Percentiles rank a stretch among this genome's conserved stretches.
phyloP scores from a whole-genome alignment of 1,139 yeast species.

The Saccharomyces pastorianus region DNA sequence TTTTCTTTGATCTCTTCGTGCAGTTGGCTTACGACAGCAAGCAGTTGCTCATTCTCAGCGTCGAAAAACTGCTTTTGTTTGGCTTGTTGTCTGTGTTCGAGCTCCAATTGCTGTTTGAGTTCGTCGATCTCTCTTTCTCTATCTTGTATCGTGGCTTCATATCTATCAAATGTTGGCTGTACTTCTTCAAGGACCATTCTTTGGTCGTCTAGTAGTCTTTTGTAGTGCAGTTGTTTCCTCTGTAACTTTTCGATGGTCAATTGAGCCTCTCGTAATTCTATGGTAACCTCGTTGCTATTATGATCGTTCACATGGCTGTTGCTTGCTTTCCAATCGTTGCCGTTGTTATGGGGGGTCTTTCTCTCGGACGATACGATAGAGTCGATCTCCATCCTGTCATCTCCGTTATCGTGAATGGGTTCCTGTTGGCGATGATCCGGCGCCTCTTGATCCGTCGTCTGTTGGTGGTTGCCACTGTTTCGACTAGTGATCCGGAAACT shows the following conservation, averaged over 20 bases:
- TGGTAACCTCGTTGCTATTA: background rate
- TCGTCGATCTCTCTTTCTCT: conserved; percentile 18
- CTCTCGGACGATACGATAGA: background rate
- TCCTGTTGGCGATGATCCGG: background rate
- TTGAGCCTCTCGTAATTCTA: background rate
- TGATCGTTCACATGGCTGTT: background rate
- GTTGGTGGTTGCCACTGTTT: background rate
- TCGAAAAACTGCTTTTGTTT: conserved; percentile 26
- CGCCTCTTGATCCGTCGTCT: background rate
- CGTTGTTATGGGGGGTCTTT: background rate
- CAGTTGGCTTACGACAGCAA: conserved; percentile 27
- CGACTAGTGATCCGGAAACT: conserved; percentile 8
- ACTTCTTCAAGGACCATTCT: conserved; percentile 28
- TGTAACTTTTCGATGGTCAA: conserved; percentile 13
- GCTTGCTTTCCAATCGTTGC: background rate
- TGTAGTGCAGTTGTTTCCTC: conserved; percentile 22
- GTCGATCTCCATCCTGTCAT: background rate
- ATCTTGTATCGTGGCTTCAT: conserved; percentile 19
- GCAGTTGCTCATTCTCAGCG: conserved; percentile 28
- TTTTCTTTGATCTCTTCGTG: conserved; percentile 28
- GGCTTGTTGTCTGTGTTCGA: conserved; percentile 16
- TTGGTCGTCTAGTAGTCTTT: conserved; percentile 28
- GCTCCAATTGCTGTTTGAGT: conserved; percentile 18
- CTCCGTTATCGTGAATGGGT: background rate
- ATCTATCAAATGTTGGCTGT: conserved; percentile 29